Evolutionary conservation across 1,139 yeast species (phyloP), one percentile per base, ranked within the genome.

Genomic region (Geotrichum bryndzae): DNA sequence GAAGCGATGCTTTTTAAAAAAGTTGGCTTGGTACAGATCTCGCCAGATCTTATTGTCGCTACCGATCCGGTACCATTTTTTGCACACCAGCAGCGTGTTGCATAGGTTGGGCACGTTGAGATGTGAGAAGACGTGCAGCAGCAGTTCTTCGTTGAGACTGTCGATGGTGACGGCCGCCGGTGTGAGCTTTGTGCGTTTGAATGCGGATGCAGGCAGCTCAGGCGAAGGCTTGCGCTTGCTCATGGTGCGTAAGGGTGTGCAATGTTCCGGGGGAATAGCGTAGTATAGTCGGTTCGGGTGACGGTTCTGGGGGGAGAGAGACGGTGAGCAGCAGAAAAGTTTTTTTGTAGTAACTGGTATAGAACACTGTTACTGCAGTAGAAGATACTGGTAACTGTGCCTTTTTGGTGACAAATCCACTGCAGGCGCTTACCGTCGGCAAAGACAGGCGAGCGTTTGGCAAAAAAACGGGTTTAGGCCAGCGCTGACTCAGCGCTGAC

Each of bases 31-130:
- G 29, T 62, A 62, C 3, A 62, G 46, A 11, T 53, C 60, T 15
- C 65, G 53, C 65, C 65, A 62, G 23, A 60, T 62, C 51, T 59
- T 56, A 51, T 62, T 62, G 35, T 62, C 65, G 27, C 57, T 53
- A n/a, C 60, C 56, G 8, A 62, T 51, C 33, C 61, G 31, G 45
- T 60, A 53, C 63, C 63, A 62, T 38, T 51, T 58, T n/a, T 56
- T 57, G 46, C 61, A 57, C 13, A 56, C 58, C 41, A 60, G 58
- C 22, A 55, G 53, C 15, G 57, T 51, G 3, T 54, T 31, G 27
- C 50, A 53, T 4, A 62, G 48, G n/a, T 35, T 55, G 11, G 45
- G 31, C 18, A 62, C 51, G 6, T 50, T 31, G 15, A 62, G 59
- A 22, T 57, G 38, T 18, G 59, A 58, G 41, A 62, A 62, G 2